These are phyloP conservation scores for Ramaria sp. DNA, from an alignment of 768 basidiomycete species.

Conservation along the genomic window DNA sequence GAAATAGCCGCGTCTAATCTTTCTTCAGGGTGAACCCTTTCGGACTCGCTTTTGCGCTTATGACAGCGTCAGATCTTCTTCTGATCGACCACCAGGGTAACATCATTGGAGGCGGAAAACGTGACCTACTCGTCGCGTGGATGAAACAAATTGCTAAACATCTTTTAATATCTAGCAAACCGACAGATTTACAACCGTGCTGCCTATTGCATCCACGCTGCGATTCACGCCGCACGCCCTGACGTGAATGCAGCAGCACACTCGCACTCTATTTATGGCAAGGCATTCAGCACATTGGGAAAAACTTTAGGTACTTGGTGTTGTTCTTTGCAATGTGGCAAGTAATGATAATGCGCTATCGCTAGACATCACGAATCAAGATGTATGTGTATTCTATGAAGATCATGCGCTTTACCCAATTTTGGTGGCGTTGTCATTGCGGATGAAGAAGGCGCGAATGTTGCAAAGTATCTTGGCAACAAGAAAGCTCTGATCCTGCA, in stretches of 20 bases:
- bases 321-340: neutral
- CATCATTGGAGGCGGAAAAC: slow-evolving; percentile 5
- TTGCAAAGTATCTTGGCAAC: slow-evolving; percentile 9
- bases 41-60: slow-evolving; percentile 5
- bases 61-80: slow-evolving; percentile 6
- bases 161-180: neutral
- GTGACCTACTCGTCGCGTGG: neutral
- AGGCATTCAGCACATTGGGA: slow-evolving; percentile 18
- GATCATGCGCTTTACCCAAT: slow-evolving; percentile 10
- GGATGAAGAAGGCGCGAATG: slow-evolving; percentile 24
- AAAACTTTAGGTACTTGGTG: slow-evolving; percentile 2
- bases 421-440: slow-evolving; percentile 18
- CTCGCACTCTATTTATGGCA: slow-evolving; percentile 18
- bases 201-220: slow-evolving; percentile 19
- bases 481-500: slow-evolving; percentile 12
- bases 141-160: neutral
- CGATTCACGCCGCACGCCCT: slow-evolving; percentile 18
- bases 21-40: slow-evolving; percentile 9
- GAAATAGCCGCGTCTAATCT: neutral
- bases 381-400: slow-evolving; percentile 9
- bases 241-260: slow-evolving; percentile 18
- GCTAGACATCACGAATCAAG: slow-evolving; percentile 8
- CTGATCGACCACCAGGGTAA: slow-evolving; percentile 6
- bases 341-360: neutral
- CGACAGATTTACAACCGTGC: slow-evolving; percentile 16